Evolutionary conservation across 1,284 basidiomycete genomes (phyloP), one percentile per base, ranked within the genome.

Genomic region (Melampsora larici-populina): DNA sequence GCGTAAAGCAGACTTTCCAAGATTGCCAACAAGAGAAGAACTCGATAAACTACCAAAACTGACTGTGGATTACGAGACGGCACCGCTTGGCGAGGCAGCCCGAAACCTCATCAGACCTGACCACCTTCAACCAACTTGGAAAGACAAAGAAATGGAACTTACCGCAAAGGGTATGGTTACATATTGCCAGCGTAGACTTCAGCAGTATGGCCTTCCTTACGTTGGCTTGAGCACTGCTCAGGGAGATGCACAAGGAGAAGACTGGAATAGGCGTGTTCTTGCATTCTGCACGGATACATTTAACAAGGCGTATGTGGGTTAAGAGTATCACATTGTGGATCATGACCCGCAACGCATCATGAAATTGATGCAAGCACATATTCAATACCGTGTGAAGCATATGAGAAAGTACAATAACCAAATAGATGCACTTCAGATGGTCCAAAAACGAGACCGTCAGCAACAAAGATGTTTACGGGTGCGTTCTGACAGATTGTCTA

Each of bases 171-270:
- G 49, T 17, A 55, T 70, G 24, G 5, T 24, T 9, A 2, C 24
- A 33, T 70, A 70, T n/a, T 70, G 48, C 49, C 26, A 33, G 2
- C 49, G 26, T 36, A 49, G 49, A 36, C 13, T 36, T 6, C 33
- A 18, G 46, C 68, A 70, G 60, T 70, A 70, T 43, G 68, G 68
- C 21, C 68, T 70, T 58, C n/a, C n/a, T n/a, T n/a, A n/a, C n/a
- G n/a, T n/a, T n/a, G n/a, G n/a, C n/a, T n/a, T n/a, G n/a, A n/a
- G n/a, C n/a, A n/a, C n/a, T n/a, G n/a, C n/a, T n/a, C n/a, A n/a
- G n/a, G n/a, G n/a, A n/a, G n/a, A n/a, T n/a, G n/a, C n/a, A n/a
- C n/a, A n/a, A n/a, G n/a, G n/a, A n/a, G n/a, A n/a, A n/a, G n/a
- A n/a, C n/a, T n/a, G n/a, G n/a, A n/a, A n/a, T n/a, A n/a, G n/a